Conservation (phyloP, 352 stramenopile species). For the Phytophthora pini region DNA sequence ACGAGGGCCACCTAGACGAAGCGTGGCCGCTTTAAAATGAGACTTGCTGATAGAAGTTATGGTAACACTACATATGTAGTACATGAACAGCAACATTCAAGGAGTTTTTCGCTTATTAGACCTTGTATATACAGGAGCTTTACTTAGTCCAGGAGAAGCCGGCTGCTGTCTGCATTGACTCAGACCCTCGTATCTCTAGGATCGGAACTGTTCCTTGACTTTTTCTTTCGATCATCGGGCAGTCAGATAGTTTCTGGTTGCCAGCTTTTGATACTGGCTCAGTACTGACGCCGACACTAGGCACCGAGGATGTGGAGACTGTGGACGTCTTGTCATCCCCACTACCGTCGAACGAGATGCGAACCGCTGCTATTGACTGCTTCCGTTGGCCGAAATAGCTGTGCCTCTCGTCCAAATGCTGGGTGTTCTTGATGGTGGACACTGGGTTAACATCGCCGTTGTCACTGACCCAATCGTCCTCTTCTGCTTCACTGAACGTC, state of each 20-base stretch:
- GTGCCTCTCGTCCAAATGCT: constrained; percentile 24
- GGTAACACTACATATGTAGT: not conserved
- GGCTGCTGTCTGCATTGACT: constrained; percentile 23
- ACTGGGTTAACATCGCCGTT: not conserved
- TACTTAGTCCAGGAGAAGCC: constrained; percentile 29
- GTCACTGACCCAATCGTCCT: constrained; percentile 7
- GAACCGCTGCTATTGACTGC: constrained; percentile 14
- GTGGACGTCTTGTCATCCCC: constrained; percentile 19
- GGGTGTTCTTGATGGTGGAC: constrained; percentile 2
- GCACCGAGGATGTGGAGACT: constrained; percentile 15
- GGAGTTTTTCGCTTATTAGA: no score
- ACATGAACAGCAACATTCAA: not conserved
- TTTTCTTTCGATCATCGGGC: constrained; percentile 51
- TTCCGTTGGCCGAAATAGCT: constrained; percentile 34
- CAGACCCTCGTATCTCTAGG: constrained; percentile 38
- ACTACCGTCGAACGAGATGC: constrained; percentile 17
- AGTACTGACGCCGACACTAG: constrained; percentile 2
- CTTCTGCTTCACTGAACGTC: constrained; percentile 11
- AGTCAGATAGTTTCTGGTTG: constrained; percentile 24
- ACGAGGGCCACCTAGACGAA: not conserved
- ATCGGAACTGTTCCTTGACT: constrained; percentile 43
- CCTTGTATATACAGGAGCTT: not conserved
- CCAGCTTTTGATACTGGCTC: not conserved
- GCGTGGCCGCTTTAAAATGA: constrained; percentile 9
- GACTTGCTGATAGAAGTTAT: not conserved